Evolutionary conservation across 2,329 filamentous ascomycete genomes (phyloP), one percentile per base, ranked within the genome.

Genomic region (Microcera coccophila): DNA sequence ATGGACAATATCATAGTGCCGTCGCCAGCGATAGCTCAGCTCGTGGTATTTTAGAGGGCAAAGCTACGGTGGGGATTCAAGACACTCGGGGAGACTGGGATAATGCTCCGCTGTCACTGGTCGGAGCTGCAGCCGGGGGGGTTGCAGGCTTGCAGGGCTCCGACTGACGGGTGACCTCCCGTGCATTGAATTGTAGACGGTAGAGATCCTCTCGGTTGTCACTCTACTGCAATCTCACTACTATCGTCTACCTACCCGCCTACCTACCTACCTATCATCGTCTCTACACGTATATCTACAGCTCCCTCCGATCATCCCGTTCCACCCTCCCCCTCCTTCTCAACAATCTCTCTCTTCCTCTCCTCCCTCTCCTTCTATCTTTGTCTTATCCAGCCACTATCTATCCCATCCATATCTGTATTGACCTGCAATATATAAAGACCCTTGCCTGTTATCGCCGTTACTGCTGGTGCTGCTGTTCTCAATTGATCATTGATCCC

Each of bases 241-340:
- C n/a, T n/a, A n/a, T n/a, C n/a, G n/a, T n/a, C n/a, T n/a, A n/a
- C n/a, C n/a, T n/a, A n/a, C n/a, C n/a, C n/a, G n/a, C n/a, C n/a
- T n/a, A n/a, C n/a, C n/a, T n/a, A n/a, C n/a, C n/a, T n/a, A n/a
- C n/a, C n/a, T n/a, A n/a, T n/a, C n/a, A n/a, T n/a, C n/a, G n/a
- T n/a, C n/a, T n/a, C n/a, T n/a, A 37, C 38, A 36, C 22, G 37
- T 44, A 44, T 44, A 44, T 40, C 33, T 44, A 44, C 32, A 40
- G 29, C 11, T 32, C 38, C 21, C 32, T 37, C 37, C 20, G 24
- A 24, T 40, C 42, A n/a, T 24, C 22, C 38, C 38, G 16, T 36
- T 21, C 32, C 26, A 11, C 32, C 38, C 20, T 32, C 24, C 22
- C 38, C 26, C 38, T 40, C 38, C 9, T n/a, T 32, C 29, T 32